Evolutionary conservation across 805 yeast genomes (phyloP).

Genomic region (Barnettozyma populi): DNA sequence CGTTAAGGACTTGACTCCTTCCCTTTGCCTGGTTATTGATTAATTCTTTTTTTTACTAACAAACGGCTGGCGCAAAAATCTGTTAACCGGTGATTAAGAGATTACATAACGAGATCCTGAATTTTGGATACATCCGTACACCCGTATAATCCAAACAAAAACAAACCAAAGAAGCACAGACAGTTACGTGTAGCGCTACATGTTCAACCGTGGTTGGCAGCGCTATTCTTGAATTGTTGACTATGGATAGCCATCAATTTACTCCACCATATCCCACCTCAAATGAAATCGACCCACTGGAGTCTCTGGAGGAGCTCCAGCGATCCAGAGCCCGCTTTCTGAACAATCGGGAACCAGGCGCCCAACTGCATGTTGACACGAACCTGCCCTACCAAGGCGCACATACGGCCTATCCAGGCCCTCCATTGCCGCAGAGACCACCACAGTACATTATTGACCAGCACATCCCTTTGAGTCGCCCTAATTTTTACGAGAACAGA

Average conservation of each 20-base stretch:
- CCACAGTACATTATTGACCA: slow-evolving; percentile 20
- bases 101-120: too few species aligned
- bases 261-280: slow-evolving; percentile 6
- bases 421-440: slow-evolving; percentile 21
- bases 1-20: background rate
- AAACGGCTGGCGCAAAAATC: background rate
- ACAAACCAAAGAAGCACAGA: background rate
- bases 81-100: background rate
- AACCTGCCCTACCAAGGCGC: background rate
- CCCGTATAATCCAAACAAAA: background rate
- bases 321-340: background rate
- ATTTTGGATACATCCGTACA: background rate
- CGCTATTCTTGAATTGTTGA: background rate
- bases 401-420: slow-evolving; percentile 8
- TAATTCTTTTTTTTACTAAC: background rate
- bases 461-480: slow-evolving; percentile 5
- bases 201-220: background rate
- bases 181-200: background rate
- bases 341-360: background rate
- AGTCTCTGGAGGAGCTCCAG: slow-evolving; percentile 3
- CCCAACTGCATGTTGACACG: slow-evolving; percentile 5
- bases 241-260: background rate
- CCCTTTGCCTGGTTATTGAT: background rate
- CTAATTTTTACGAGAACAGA: too few species aligned
- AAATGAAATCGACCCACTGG: slow-evolving; percentile 2